Evolutionary conservation across 2,329 filamentous ascomycete species (phyloP), one percentile per base, ranked within the genome.

Genomic region (Fusarium neocosmosporiellum): DNA sequence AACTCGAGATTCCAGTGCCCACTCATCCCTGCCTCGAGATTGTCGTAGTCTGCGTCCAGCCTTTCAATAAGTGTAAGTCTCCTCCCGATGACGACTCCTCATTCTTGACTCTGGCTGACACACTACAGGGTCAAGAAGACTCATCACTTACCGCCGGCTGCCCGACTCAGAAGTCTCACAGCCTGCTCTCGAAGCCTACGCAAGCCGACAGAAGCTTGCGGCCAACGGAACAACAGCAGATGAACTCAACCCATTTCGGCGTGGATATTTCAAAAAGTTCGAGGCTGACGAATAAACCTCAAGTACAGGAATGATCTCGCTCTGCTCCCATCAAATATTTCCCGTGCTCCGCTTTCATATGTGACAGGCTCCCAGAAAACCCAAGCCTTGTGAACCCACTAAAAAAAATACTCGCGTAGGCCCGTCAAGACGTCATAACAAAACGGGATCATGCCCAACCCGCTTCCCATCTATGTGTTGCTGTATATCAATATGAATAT

Each of bases 131-230:
- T 96, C 95, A 22, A 89, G 96, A 67, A 89, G 94, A 73, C 86
- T 99, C 37, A 92, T 98, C 60, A 97, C 95, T 0, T 98, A 98
- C 81, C 88, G 90, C 50, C 89, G 95, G 60, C 84, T 93, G 22
- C 86, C 88, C 1, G 91, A 94, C 74, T 84, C 79, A 13, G 84
- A 87, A 36, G 86, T 93, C 9, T 86, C 87, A 59, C 69, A 76
- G 13, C 77, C 79, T 1, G 84, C 84, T 9, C 77, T 89, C 24
- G 78, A 80, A 54, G 75, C 78, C 43, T 83, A 83, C 59, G 66
- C 72, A n/a, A 74, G 69, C 20, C 77, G 77, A 20, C 77, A 80
- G 72, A 73, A 70, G 62, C 75, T 78, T 70, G 66, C 77, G 75
- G 59, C 76, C 2, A 77, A 75, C 4, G 88, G 88, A 20, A 85